These are phyloP conservation scores for Calonectria pseudoturangicola DNA, from an alignment of 2,329 filamentous ascomycete species.

Conservation along the genomic window DNA sequence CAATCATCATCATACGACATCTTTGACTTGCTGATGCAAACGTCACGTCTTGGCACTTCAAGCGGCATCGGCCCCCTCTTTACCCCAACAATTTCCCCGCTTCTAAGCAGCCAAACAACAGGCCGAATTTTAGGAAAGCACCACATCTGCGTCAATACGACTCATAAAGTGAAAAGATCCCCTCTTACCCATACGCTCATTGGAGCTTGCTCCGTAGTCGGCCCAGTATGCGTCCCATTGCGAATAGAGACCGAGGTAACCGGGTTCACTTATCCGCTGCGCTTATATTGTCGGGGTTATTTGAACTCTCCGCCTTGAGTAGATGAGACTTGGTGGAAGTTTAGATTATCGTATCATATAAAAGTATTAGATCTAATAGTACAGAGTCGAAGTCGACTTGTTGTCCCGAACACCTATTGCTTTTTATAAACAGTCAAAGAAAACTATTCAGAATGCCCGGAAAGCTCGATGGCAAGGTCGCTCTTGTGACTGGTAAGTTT, in stretches of 20 bases:
- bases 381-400: too few relatives aligned
- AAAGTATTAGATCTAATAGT: not conserved
- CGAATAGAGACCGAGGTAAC: not conserved
- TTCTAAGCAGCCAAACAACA: not conserved
- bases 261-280: constrained; percentile 14
- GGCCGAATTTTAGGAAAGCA: not conserved
- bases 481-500: not conserved
- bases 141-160: not conserved
- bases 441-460: not conserved
- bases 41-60: not conserved
- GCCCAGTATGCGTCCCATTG: not conserved
- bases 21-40: too few relatives aligned
- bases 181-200: not conserved
- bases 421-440: too few relatives aligned
- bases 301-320: not conserved
- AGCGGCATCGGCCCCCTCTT: not conserved
- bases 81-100: constrained; percentile 1
- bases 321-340: too few relatives aligned
- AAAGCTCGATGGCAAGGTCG: constrained; percentile 13
- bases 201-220: constrained; percentile 3
- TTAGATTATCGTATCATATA: not conserved
- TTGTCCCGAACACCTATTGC: too few relatives aligned
- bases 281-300: not conserved
- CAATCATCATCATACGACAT: too few relatives aligned
- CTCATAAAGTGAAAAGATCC: not conserved